phyloP scores from a whole-genome alignment of 257 asterid genomes.

The Euphrasia confusa region DNA sequence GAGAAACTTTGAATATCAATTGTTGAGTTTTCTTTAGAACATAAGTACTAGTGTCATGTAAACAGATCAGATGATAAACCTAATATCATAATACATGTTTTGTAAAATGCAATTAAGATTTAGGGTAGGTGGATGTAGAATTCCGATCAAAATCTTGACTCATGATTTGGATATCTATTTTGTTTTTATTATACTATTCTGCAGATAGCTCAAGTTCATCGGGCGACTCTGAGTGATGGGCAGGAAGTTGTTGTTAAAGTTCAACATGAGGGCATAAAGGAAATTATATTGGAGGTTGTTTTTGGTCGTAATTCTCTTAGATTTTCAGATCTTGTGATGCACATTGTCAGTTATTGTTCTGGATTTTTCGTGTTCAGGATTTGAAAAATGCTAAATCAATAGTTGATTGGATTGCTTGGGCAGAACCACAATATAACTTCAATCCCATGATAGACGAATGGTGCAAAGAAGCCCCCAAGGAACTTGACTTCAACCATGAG shows the following conservation, averaged over 20 bases:
- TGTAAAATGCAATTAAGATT: slow-evolving; percentile 4
- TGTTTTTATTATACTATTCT: background rate
- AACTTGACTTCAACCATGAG: slow-evolving; percentile 80
- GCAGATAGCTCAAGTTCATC: slow-evolving; percentile 99
- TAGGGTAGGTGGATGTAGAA: background rate
- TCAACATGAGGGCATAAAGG: slow-evolving; percentile 88
- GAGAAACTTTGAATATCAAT: slow-evolving; percentile 16
- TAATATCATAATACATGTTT: slow-evolving; percentile 2
- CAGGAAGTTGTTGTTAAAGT: slow-evolving; percentile 90
- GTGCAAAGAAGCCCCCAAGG: slow-evolving; percentile 99
- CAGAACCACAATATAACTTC: slow-evolving; percentile 92
- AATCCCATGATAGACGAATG: slow-evolving; percentile 97
- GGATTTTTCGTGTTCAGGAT: slow-evolving; percentile 51
- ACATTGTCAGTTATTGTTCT: slow-evolving; percentile 17
- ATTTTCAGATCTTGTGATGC: slow-evolving; percentile 13
- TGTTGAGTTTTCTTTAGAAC: slow-evolving; percentile 15
- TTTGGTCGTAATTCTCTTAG: slow-evolving; percentile 17
- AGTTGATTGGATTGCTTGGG: slow-evolving; percentile 99
- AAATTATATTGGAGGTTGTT: slow-evolving; percentile 75
- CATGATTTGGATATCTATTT: background rate
- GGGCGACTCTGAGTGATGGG: slow-evolving; percentile 79
- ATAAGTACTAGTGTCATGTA: slow-evolving; percentile 3
- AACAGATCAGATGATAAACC: slow-evolving; percentile 13
- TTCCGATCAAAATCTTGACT: slow-evolving; percentile 8
- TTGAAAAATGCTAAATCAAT: slow-evolving; percentile 87